Conservation (phyloP, 202 grass and related monocot genomes). For the Zoysia matrella region DNA sequence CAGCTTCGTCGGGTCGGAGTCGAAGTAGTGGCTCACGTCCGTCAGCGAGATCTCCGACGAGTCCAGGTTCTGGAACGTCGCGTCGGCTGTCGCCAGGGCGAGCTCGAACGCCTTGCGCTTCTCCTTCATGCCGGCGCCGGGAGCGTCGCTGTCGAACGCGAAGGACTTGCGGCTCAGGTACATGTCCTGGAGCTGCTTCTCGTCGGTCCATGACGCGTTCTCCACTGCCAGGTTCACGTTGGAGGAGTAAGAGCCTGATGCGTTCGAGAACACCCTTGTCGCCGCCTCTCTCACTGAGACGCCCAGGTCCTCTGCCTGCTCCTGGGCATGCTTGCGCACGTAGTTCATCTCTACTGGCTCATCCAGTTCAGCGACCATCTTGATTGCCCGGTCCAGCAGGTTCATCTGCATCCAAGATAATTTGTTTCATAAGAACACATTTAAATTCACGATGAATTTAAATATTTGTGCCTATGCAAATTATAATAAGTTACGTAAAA, state of each 20-base stretch:
- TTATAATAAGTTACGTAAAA: background rate
- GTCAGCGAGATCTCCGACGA: slow-evolving; percentile 97
- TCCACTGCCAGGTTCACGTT: slow-evolving; percentile 97
- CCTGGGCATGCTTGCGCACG: slow-evolving; percentile 86
- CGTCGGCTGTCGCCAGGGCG: slow-evolving; percentile 83
- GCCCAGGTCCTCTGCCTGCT: slow-evolving; percentile 87
- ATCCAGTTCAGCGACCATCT: slow-evolving; percentile 92
- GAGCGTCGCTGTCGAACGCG: slow-evolving; percentile 86
- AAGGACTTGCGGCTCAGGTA: slow-evolving; percentile 96
- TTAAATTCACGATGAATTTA: background rate
- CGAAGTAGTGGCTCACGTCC: slow-evolving; percentile 99
- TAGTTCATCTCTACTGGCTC: slow-evolving; percentile 92
- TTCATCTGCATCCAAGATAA: slow-evolving; percentile 78
- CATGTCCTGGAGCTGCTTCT: slow-evolving; percentile 99
- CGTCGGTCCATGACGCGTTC: slow-evolving; percentile 94
- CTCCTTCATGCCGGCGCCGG: slow-evolving; percentile 88
- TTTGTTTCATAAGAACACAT: slow-evolving; percentile 23
- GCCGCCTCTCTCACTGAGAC: slow-evolving; percentile 82
- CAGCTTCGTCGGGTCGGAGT: slow-evolving; percentile 93
- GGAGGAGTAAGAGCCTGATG: slow-evolving; percentile 94
- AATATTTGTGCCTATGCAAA: too few relatives aligned
- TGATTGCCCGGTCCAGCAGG: slow-evolving; percentile 86
- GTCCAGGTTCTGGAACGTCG: slow-evolving; percentile 98
- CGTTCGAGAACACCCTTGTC: slow-evolving; percentile 95
- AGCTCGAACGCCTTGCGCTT: slow-evolving; percentile 90